These are phyloP conservation scores for Leavenworthia alabamica DNA, from an alignment of 345 rosid genomes.

Conservation along the genomic window DNA sequence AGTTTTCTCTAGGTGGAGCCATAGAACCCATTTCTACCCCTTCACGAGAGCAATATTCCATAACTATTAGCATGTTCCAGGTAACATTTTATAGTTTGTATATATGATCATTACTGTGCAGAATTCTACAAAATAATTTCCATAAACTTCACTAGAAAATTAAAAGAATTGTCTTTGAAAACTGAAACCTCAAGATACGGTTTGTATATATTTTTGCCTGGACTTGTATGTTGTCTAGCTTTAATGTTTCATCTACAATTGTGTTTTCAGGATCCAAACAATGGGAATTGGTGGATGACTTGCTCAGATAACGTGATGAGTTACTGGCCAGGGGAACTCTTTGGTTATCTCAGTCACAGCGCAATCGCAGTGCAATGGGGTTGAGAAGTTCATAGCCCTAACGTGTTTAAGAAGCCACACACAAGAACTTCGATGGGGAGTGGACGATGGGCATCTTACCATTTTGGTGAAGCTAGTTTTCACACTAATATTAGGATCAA, in stretches of 20 bases:
- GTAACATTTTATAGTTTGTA: constrained; percentile 16
- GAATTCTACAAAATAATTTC: neutral
- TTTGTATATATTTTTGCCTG: no score
- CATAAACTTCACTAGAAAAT: no score
- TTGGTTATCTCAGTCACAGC: constrained; percentile 19
- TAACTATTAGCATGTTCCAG: constrained; percentile 13
- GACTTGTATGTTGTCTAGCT: no score
- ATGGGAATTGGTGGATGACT: constrained; percentile 48
- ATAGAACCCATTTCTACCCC: constrained; percentile 4
- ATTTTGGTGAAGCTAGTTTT: constrained; percentile 20
- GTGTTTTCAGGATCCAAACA: constrained; percentile 34
- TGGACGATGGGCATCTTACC: constrained; percentile 14
- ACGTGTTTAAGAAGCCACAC: constrained; percentile 38
- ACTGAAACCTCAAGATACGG: no score
- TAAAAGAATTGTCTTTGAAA: no score
- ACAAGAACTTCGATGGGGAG: constrained; percentile 48
- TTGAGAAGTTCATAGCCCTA: constrained; percentile 41
- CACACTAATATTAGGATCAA: constrained; percentile 28
- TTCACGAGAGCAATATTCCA: constrained; percentile 13
- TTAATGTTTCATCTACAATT: no score
- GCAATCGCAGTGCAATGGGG: constrained; percentile 46
- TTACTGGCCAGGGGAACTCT: no score
- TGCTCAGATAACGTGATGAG: neutral
- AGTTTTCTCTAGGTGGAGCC: constrained; percentile 27
- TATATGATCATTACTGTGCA: neutral